Conservation (phyloP, 148 eudicot species). For the Rhododendron ferrugineum region DNA sequence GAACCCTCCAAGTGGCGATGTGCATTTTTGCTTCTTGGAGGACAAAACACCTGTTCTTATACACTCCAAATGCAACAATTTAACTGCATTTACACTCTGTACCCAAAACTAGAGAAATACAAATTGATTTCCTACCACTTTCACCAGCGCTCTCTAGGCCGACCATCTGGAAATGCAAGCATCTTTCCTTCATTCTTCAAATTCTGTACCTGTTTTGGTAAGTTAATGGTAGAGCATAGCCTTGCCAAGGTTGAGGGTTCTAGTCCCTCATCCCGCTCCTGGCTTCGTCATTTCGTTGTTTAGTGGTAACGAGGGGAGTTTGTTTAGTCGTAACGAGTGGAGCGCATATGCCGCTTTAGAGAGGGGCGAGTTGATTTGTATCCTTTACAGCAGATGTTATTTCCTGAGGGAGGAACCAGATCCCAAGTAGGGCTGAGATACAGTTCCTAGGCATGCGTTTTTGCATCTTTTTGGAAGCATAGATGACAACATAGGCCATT, state of each 20-base stretch:
- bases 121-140: slow-evolving; percentile 1
- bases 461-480: background rate
- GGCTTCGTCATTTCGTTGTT: background rate
- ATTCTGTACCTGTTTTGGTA: slow-evolving; percentile 27
- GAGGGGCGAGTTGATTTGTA: background rate
- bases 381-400: background rate
- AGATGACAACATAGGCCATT: background rate
- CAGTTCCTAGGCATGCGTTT: background rate
- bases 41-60: background rate
- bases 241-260: background rate
- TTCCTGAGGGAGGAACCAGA: background rate
- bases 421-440: background rate
- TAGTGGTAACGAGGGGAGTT: background rate
- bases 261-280: background rate
- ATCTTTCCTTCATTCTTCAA: slow-evolving; percentile 37
- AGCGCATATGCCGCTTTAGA: background rate
- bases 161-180: slow-evolving; percentile 79
- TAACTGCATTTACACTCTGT: background rate
- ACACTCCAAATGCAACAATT: background rate
- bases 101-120: background rate
- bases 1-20: background rate
- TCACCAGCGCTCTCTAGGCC: slow-evolving; percentile 92
- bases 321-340: background rate
- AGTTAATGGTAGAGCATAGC: slow-evolving; percentile 10
- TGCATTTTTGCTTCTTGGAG: background rate